phyloP scores from a whole-genome alignment of 345 rosid species.

The Firmiana major region DNA sequence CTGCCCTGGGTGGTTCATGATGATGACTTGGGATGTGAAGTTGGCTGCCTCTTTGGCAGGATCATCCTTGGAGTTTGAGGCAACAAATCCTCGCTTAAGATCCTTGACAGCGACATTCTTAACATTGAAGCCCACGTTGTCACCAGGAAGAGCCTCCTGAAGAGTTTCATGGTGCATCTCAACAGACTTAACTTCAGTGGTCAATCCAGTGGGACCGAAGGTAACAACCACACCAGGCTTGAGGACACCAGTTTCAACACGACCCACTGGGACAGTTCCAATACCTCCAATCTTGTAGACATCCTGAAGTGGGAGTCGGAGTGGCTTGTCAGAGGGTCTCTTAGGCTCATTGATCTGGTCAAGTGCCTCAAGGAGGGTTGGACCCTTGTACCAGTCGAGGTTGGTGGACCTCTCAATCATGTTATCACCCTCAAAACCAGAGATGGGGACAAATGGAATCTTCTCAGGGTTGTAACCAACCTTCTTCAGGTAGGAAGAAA shows the following conservation, averaged over 20 bases:
- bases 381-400: slow-evolving; percentile 82
- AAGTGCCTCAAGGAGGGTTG: slow-evolving; percentile 66
- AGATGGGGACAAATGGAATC: slow-evolving; percentile 74
- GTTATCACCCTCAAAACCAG: slow-evolving; percentile 86
- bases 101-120: no score
- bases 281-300: slow-evolving; percentile 90
- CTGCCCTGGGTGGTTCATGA: no score
- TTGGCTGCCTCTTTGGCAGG: no score
- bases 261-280: slow-evolving; percentile 81
- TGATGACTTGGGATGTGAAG: no score
- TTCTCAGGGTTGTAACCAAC: slow-evolving; percentile 76
- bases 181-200: slow-evolving; percentile 85
- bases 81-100: no score
- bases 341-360: slow-evolving; percentile 67
- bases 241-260: slow-evolving; percentile 66
- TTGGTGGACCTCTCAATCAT: slow-evolving; percentile 80
- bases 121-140: no score
- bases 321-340: slow-evolving; percentile 92
- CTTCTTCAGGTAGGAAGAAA: slow-evolving; percentile 73
- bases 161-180: slow-evolving; percentile 95
- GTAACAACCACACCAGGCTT: slow-evolving; percentile 86
- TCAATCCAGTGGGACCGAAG: slow-evolving; percentile 68
- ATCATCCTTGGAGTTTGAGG: no score
- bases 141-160: slow-evolving; percentile 36
- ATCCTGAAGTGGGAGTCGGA: slow-evolving; percentile 83